Evolutionary conservation across 768 basidiomycete genomes (phyloP), one percentile per base, ranked within the genome.

Genomic region (Amylocystis lapponica): DNA sequence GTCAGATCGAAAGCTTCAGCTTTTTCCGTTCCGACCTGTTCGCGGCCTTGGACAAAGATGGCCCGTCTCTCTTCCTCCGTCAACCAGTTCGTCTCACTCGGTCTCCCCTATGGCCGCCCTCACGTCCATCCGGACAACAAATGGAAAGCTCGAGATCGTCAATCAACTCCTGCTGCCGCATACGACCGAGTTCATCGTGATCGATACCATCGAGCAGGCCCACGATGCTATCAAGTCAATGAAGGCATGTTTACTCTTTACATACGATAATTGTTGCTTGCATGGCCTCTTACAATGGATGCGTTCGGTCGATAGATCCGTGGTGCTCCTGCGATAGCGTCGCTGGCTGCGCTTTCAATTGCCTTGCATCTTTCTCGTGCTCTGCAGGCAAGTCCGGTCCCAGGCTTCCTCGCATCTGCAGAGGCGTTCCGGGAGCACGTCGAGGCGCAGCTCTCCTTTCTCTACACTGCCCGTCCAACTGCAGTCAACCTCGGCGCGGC

Each of bases 181-280:
- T 57, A 75, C 72, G 1, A 76, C 77, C 13, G 70, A 82, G 50
- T 87, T 75, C 52, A 49, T 88, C 23, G 55, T 70, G 19, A 79
- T 97, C 39, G 66, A 76, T n/a, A 74, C 79, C 12, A 69, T 89
- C 47, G 79, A 92, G 39, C 79, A 91, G 23, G 94, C 93, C 0
- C 86, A 88, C 65, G 87, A 92, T 57, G 94, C 93, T 14, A 97
- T 97, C 66, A 94, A 90, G 66, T 74, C 83, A 13, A 98, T 98
- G 94, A 94, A 92, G 76, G 91, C 83, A 45, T 16, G 59, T 48
- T n/a, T n/a, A n/a, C n/a, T n/a, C n/a, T n/a, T n/a, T n/a, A 20
- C 19, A n/a, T n/a, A n/a, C n/a, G n/a, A n/a, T n/a, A n/a, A n/a
- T n/a, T n/a, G 14, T 19, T 19, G 14, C 32, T n/a, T 5, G 6